Evolutionary conservation across 106 monocot species (phyloP).

Genomic region (Allium fistulosum): DNA sequence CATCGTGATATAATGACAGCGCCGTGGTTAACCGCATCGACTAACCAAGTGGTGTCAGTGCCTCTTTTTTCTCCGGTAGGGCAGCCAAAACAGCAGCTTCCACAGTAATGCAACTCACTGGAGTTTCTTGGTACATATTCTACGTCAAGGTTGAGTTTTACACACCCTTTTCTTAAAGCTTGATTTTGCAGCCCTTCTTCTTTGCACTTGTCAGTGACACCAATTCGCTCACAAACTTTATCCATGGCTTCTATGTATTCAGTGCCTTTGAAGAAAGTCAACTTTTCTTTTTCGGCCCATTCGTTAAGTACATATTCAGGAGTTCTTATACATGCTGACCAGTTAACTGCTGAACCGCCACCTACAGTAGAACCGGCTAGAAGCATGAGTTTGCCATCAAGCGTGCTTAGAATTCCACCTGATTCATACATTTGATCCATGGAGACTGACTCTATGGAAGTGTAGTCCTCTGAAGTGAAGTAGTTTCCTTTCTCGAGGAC

Average conservation of each 20-base stretch:
- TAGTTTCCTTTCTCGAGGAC: conserved; percentile 91
- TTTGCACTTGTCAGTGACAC: conserved; percentile 48
- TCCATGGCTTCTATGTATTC: conserved; percentile 73
- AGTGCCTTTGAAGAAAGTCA: conserved; percentile 29
- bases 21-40: conserved; percentile 55
- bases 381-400: conserved; percentile 37
- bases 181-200: conserved; percentile 80
- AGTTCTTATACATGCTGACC: conserved; percentile 62
- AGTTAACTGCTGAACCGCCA: conserved; percentile 69
- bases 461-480: conserved; percentile 64
- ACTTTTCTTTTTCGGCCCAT: conserved; percentile 46
- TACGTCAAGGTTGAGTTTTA: conserved; percentile 61
- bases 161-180: conserved; percentile 71
- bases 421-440: conserved; percentile 52
- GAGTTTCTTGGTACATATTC: conserved; percentile 52
- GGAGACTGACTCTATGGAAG: conserved; percentile 44
- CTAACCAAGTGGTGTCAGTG: conserved; percentile 70
- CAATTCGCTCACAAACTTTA: conserved; percentile 55
- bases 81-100: conserved; percentile 64
- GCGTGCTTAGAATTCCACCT: conserved; percentile 31
- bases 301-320: conserved; percentile 46
- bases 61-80: conserved; percentile 53
- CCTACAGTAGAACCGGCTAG: conserved; percentile 65
- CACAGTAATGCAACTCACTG: conserved; percentile 61
- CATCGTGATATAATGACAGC: conserved; percentile 64